Conservation (phyloP, 2,329 filamentous ascomycete genomes). For the Pseudocercospora eumusae region DNA sequence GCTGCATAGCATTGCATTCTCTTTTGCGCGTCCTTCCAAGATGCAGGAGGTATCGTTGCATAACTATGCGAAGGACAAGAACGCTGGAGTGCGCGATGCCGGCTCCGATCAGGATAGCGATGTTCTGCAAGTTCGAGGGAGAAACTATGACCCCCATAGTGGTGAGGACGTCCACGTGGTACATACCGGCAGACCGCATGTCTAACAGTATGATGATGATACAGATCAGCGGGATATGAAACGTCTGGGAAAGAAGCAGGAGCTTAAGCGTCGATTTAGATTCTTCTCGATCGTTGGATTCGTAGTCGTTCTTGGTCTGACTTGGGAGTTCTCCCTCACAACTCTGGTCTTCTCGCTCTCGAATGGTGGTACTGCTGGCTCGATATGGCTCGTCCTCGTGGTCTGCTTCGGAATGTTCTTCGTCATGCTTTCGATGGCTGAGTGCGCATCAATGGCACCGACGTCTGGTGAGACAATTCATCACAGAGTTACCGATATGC, state of each 20-base stretch:
- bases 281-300: conserved; percentile 37
- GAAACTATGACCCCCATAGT: conserved; percentile 28
- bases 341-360: conserved; percentile 31
- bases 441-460: conserved; percentile 58
- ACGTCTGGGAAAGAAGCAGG: conserved; percentile 32
- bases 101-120: conserved; percentile 24
- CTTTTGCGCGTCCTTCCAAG: conserved; percentile 10
- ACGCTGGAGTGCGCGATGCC: conserved; percentile 19
- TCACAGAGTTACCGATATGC: conserved; percentile 38
- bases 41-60: conserved; percentile 26
- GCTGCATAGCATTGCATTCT: background rate
- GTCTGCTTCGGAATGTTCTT: conserved; percentile 31
- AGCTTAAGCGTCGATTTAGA: conserved; percentile 34
- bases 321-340: conserved; percentile 33
- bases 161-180: conserved; percentile 18
- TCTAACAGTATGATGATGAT: conserved; percentile 1
- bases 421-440: conserved; percentile 48
- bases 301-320: conserved; percentile 33
- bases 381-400: conserved; percentile 51
- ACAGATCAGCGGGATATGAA: conserved; percentile 30
- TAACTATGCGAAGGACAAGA: conserved; percentile 20
- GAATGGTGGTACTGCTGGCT: conserved; percentile 56
- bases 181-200: background rate
- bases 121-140: conserved; percentile 24
- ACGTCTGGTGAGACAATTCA: conserved; percentile 55